Evolutionary conservation across 345 rosid species (phyloP).

Genomic region (Nasturtium officinale): DNA sequence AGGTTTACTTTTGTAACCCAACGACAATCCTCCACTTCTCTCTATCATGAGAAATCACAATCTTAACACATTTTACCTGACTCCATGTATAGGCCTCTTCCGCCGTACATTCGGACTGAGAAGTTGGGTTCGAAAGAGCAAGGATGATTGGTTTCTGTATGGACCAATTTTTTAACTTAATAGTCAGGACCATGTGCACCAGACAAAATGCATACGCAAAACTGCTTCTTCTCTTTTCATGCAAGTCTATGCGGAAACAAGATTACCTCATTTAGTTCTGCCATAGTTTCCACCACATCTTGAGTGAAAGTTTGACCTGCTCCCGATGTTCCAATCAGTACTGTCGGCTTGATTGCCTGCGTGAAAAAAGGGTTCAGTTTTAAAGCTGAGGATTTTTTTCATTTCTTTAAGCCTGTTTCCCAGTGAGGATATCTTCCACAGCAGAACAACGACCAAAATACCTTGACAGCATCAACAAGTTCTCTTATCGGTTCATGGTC

Average conservation of each 20-base stretch:
- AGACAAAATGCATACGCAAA: constrained; percentile 23
- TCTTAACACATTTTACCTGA: constrained; percentile 53
- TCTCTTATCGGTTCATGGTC: constrained; percentile 71
- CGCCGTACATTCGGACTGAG: constrained; percentile 97
- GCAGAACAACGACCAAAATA: constrained; percentile 42
- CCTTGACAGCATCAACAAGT: constrained; percentile 79
- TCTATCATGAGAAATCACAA: constrained; percentile 8
- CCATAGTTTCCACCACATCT: constrained; percentile 89
- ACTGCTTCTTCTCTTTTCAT: background rate
- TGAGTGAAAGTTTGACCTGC: constrained; percentile 84
- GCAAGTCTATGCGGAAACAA: constrained; percentile 8
- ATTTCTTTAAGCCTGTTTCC: background rate
- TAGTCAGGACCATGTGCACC: constrained; percentile 16
- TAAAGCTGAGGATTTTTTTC: background rate
- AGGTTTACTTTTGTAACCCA: constrained; percentile 1
- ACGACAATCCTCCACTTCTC: constrained; percentile 1
- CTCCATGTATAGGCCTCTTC: constrained; percentile 93
- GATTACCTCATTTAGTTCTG: constrained; percentile 76
- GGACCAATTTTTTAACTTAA: constrained; percentile 9
- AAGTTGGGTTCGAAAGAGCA: constrained; percentile 94
- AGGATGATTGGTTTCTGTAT: constrained; percentile 88
- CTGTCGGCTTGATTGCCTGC: constrained; percentile 89
- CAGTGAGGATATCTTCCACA: background rate
- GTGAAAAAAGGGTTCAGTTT: constrained; percentile 21
- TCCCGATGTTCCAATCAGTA: constrained; percentile 93